Percentiles rank a stretch among this genome's conserved stretches.
Conservation (phyloP, 805 yeast genomes). For the Maudiozyma serrabonitensis region DNA sequence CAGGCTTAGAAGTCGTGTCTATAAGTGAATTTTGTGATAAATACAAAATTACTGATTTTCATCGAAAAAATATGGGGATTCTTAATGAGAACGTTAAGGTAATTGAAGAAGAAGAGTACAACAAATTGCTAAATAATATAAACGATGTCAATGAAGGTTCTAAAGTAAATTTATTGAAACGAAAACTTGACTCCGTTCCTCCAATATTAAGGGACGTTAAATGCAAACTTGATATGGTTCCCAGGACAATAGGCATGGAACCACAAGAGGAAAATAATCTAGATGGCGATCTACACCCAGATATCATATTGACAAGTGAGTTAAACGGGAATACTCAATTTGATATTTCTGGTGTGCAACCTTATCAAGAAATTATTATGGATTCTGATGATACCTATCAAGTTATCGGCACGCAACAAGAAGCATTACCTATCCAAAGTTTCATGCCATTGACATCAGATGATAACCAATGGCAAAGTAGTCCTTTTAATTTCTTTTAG, state of each 20-base stretch:
- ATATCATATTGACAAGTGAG: background rate
- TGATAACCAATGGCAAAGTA: conserved; percentile 1
- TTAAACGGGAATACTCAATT: background rate
- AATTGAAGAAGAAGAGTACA: conserved; percentile 6
- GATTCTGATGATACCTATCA: background rate
- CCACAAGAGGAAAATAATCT: background rate
- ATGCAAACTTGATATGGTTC: background rate
- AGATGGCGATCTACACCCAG: conserved; percentile 6
- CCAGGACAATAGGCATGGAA: too few relatives aligned
- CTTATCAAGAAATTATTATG: background rate
- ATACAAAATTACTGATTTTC: conserved; percentile 2
- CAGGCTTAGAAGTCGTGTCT: background rate
- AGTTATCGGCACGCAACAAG: background rate
- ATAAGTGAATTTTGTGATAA: conserved; percentile 2
- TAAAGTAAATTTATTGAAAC: background rate
- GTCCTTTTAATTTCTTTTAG: background rate
- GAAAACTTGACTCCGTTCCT: background rate
- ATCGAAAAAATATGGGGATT: conserved; percentile 3
- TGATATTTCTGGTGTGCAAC: background rate
- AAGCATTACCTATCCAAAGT: background rate
- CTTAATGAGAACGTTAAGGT: conserved; percentile 4
- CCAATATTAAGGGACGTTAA: background rate
- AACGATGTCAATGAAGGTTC: background rate
- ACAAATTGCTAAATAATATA: background rate
- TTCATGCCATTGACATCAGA: conserved; percentile 4